These are phyloP conservation scores for Neurospora discreta DNA, from an alignment of 495 filamentous ascomycete genomes.

Conservation along the genomic window DNA sequence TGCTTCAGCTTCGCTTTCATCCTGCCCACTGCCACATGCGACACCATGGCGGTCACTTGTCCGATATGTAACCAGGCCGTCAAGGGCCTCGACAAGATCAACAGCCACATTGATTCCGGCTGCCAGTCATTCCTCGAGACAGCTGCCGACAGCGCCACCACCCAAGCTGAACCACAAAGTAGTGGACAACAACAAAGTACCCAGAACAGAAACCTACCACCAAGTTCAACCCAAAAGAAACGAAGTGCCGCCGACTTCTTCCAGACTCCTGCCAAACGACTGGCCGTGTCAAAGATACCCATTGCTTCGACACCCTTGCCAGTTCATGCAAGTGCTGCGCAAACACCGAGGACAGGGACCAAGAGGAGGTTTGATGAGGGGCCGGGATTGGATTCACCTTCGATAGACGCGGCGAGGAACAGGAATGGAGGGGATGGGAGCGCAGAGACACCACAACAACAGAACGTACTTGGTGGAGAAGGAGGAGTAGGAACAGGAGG, in stretches of 20 bases:
- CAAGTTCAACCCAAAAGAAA: constrained; percentile 37
- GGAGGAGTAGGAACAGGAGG: not conserved
- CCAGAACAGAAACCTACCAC: constrained; percentile 8
- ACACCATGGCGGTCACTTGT: constrained; percentile 49
- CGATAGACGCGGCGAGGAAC: constrained; percentile 14
- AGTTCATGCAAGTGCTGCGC: constrained; percentile 13
- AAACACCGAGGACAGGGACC: not conserved
- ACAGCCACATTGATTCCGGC: constrained; percentile 79
- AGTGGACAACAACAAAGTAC: constrained; percentile 36
- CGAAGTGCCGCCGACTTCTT: constrained; percentile 62
- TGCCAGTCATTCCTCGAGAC: constrained; percentile 49
- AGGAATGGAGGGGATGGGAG: not conserved
- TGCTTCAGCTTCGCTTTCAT: not conserved
- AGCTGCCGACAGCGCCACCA: constrained; percentile 5
- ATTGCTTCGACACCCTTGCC: constrained; percentile 12
- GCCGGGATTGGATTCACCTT: constrained; percentile 17
- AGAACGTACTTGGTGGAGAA: not conserved
- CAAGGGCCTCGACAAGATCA: constrained; percentile 59
- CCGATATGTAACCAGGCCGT: constrained; percentile 78
- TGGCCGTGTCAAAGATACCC: constrained; percentile 17
- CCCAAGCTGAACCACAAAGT: constrained; percentile 15
- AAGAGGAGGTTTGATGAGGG: constrained; percentile 38
- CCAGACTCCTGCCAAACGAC: constrained; percentile 51
- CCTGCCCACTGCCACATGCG: not conserved
- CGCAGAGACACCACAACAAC: constrained; percentile 5